Percentiles rank a stretch among this genome's conserved stretches.
Evolutionary conservation across 2,329 filamentous ascomycete species (phyloP).

Genomic region (Pseudopithomyces chartarum): DNA sequence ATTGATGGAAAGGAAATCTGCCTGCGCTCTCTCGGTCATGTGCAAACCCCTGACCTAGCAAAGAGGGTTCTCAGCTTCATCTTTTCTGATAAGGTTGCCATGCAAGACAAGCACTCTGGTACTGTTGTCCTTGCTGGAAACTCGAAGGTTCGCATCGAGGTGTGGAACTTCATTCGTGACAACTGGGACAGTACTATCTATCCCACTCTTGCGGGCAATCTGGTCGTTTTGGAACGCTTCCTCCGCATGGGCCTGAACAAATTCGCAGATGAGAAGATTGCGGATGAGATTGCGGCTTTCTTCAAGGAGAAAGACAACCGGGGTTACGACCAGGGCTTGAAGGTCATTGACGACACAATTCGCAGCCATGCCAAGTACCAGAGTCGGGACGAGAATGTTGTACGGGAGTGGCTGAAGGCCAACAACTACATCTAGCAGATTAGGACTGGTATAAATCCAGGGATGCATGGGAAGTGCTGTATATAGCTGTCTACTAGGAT

Average conservation of each 20-base stretch:
- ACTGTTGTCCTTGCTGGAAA: slow-evolving; percentile 76
- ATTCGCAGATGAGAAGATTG: slow-evolving; percentile 72
- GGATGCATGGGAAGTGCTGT: background rate
- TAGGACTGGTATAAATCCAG: slow-evolving; percentile 11
- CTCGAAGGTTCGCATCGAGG: slow-evolving; percentile 69
- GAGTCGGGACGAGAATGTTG: slow-evolving; percentile 71
- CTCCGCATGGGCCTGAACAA: slow-evolving; percentile 77
- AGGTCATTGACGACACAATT: slow-evolving; percentile 85
- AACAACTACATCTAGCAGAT: slow-evolving; percentile 59
- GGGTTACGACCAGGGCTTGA: slow-evolving; percentile 83
- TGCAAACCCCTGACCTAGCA: slow-evolving; percentile 71
- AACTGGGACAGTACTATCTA: slow-evolving; percentile 76
- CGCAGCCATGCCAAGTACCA: slow-evolving; percentile 82
- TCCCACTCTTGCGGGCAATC: slow-evolving; percentile 75
- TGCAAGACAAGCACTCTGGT: slow-evolving; percentile 86
- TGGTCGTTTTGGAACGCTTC: slow-evolving; percentile 88
- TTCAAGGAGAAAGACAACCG: slow-evolving; percentile 85
- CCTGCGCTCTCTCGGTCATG: slow-evolving; percentile 75
- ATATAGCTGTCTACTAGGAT: background rate
- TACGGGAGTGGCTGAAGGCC: slow-evolving; percentile 78
- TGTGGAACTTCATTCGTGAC: slow-evolving; percentile 85
- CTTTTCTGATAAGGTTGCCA: slow-evolving; percentile 81
- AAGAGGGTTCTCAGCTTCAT: slow-evolving; percentile 71
- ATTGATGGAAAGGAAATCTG: slow-evolving; percentile 91
- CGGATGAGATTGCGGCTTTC: slow-evolving; percentile 78